phyloP scores from a whole-genome alignment of 768 basidiomycete genomes.

The Dacryopinax primogenitus region DNA sequence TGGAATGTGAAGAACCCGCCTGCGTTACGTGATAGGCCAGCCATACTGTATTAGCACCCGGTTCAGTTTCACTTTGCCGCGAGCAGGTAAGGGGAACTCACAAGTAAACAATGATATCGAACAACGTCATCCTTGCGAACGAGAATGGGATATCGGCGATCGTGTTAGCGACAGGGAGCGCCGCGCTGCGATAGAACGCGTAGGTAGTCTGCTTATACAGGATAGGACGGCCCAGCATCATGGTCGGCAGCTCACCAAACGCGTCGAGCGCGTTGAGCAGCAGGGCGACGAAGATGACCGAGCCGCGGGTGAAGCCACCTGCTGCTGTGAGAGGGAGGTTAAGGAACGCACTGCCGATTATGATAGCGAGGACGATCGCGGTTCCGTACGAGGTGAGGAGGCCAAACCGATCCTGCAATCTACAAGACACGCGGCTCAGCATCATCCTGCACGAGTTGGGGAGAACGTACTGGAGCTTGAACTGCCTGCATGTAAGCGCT shows the following conservation, averaged over 20 bases:
- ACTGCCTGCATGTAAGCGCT: slow-evolving; percentile 58
- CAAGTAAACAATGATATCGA: slow-evolving; percentile 32
- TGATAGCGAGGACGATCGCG: slow-evolving; percentile 46
- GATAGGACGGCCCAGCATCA: slow-evolving; percentile 69
- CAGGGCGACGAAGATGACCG: slow-evolving; percentile 53
- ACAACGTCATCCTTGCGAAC: slow-evolving; percentile 22
- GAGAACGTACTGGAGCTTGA: slow-evolving; percentile 36
- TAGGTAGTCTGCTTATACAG: slow-evolving; percentile 34
- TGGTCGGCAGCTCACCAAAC: slow-evolving; percentile 59
- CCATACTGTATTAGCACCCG: slow-evolving; percentile 20
- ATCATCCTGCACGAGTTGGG: background rate
- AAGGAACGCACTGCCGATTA: slow-evolving; percentile 63
- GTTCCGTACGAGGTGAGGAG: slow-evolving; percentile 56
- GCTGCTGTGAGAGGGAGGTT: slow-evolving; percentile 57
- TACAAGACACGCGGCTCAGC: background rate
- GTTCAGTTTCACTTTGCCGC: background rate
- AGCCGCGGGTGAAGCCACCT: slow-evolving; percentile 78
- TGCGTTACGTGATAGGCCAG: slow-evolving; percentile 25
- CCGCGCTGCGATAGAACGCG: slow-evolving; percentile 32
- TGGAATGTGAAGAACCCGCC: slow-evolving; percentile 52
- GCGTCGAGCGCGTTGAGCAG: slow-evolving; percentile 58
- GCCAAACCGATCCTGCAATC: slow-evolving; percentile 66
- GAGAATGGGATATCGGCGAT: slow-evolving; percentile 33
- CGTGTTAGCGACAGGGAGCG: slow-evolving; percentile 28
- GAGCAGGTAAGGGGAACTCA: background rate